phyloP scores from a whole-genome alignment of 148 eudicot species.

The Agrostemma githago region DNA sequence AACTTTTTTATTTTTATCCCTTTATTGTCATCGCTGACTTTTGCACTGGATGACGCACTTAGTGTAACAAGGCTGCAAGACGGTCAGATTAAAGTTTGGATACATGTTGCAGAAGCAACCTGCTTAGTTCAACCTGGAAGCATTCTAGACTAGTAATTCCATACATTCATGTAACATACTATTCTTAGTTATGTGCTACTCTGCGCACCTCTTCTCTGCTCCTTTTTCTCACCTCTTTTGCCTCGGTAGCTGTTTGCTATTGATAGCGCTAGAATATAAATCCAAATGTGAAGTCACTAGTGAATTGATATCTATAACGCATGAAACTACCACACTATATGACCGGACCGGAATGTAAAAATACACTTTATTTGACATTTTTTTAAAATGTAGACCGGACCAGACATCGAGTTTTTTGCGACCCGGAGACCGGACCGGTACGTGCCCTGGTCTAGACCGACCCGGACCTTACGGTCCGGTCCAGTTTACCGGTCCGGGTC shows the following conservation, averaged over 20 bases:
- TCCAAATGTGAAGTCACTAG: too few species aligned
- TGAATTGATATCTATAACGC: too few species aligned
- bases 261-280: not conserved
- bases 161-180: slow-evolving; percentile 24
- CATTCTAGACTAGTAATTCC: slow-evolving; percentile 72
- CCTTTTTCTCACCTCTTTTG: not conserved
- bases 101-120: slow-evolving; percentile 96
- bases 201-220: not conserved
- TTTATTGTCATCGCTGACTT: slow-evolving; percentile 8
- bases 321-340: too few species aligned
- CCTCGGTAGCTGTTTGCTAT: slow-evolving; percentile 4
- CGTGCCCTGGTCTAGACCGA: too few species aligned
- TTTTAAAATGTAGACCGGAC: too few species aligned
- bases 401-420: too few species aligned
- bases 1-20: not conserved
- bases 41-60: slow-evolving; percentile 96
- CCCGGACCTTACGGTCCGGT: too few species aligned
- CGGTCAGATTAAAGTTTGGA: slow-evolving; percentile 87
- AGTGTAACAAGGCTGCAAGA: slow-evolving; percentile 84
- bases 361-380: too few species aligned
- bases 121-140: slow-evolving; percentile 81
- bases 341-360: too few species aligned
- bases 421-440: too few species aligned
- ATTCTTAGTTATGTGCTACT: slow-evolving; percentile 3
- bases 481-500: too few species aligned